Base-by-base conservation (phyloP, 169 alveolate species). In the Cyclospora cayetanensis region DNA sequence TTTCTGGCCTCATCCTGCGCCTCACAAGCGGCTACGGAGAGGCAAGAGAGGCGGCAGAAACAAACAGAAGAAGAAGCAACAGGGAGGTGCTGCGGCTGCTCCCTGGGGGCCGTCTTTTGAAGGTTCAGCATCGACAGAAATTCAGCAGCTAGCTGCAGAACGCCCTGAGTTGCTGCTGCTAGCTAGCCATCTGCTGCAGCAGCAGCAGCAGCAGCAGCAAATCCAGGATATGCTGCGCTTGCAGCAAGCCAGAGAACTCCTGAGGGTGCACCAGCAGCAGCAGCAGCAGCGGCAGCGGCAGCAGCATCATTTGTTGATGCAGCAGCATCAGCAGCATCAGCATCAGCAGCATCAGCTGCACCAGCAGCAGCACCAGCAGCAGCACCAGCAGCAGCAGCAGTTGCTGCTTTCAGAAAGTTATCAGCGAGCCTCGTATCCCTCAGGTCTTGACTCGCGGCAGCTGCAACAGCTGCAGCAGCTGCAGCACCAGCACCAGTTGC, bases 121-220 rank as follows among this genome's bases (percentile, higher is more conserved):
- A 60, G 22, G 72, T 46, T 20, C 25, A 12, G 31, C 27, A 46
- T 12, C n/a, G 50, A 29, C 34, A 31, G 80, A 68, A 9, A 9
- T 27, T n/a, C 39, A 68, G 80, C 80, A 68, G 46, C 80, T 68
- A 11, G 80, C 80, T 27, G 46, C 80, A 12, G 41, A 7, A 12
- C 9, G 43, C 20, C 80, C 80, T 25, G 80, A 68, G 43, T 46
- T 68, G 15, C 25, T 68, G 46, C 41, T 68, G 1, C 80, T 68
- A 4, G 80, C 50, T 25, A 68, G 5, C 46, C 80, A 29, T 1
- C 39, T 29, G 72, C 72, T 20, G 72, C 72, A 55, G 29, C 42
- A 22, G 37, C 79, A 66, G 79, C 34, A 66, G 42, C 79, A 68
- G 80, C 80, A 68, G 80, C 80, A 68, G 46, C 80, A 68, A 68